phyloP scores from a whole-genome alignment of 1,139 yeast species.

The Ashbya aceris region DNA sequence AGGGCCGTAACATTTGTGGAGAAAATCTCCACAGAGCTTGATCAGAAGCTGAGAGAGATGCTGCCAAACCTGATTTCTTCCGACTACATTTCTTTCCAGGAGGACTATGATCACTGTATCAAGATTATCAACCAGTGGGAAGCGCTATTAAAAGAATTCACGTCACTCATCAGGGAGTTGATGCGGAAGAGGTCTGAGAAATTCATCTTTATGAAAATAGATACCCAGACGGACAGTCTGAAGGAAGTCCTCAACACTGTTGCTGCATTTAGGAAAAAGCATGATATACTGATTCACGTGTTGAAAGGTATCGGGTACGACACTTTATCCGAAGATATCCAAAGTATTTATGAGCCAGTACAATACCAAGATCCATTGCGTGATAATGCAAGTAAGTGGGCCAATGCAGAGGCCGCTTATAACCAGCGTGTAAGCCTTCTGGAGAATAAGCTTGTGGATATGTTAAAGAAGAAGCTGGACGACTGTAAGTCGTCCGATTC shows the following conservation, averaged over 20 bases:
- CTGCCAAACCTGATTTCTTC: slow-evolving; percentile 33
- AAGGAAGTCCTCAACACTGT: slow-evolving; percentile 41
- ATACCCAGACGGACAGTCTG: slow-evolving; percentile 38
- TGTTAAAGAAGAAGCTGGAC: slow-evolving; percentile 35
- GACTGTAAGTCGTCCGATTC: slow-evolving; percentile 37
- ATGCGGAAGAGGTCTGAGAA: slow-evolving; percentile 67
- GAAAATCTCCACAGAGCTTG: slow-evolving; percentile 43
- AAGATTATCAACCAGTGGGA: slow-evolving; percentile 40
- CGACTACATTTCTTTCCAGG: slow-evolving; percentile 31
- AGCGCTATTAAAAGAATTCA: slow-evolving; percentile 44
- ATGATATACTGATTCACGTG: slow-evolving; percentile 40
- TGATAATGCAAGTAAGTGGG: slow-evolving; percentile 30
- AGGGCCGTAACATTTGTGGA: slow-evolving; percentile 60
- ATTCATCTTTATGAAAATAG: slow-evolving; percentile 55
- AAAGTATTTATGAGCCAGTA: slow-evolving; percentile 10
- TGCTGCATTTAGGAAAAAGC: slow-evolving; percentile 41
- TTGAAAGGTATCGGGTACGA: slow-evolving; percentile 29
- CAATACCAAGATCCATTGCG: slow-evolving; percentile 13
- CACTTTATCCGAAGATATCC: slow-evolving; percentile 6
- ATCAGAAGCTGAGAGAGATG: slow-evolving; percentile 28
- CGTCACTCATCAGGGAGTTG: slow-evolving; percentile 58
- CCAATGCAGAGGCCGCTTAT: slow-evolving; percentile 34
- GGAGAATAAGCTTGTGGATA: slow-evolving; percentile 38
- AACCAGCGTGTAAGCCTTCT: slow-evolving; percentile 35
- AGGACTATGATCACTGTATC: slow-evolving; percentile 17